Base-by-base conservation (phyloP, 306 rosid genomes). In the Begonia loranthoides region DNA sequence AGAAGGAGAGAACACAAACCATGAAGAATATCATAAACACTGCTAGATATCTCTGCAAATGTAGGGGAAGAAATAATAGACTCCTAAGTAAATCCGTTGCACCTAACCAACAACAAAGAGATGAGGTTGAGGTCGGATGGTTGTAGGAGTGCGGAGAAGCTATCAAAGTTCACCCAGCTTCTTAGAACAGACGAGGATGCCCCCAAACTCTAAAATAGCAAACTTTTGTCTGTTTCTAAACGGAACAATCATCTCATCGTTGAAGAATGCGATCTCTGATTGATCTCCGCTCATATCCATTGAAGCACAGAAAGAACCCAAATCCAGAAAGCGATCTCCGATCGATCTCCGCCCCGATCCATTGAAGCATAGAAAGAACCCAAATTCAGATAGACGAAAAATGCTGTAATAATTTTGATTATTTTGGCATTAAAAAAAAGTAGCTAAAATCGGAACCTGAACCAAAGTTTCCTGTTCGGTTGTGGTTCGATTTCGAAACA, bases 231-330 rank as follows among this genome's bases (percentile, higher is more conserved):
- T 87, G 17, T 70, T 0, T 49, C 87, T 79, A 55, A 78, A 74
- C 9, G 95, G 99, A 6, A 85, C 82, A 51, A 80, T 86, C 34
- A 95, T 90, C 58, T 90, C 99, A 11, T 82, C 69, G 58, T 90
- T 95, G 78, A 90, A 90, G 79, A 90, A 86, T 0, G 67, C 95
- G 9, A 90, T 90, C 49, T 90, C 94, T 0, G 78, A 80, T 8
- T 86, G 81, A 6, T 76, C 95, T 40, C 80, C 94, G 49, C 40
- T 45, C 39, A 59, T 58, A 58, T 40, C 73, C 95, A 70, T 78
- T 53, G 33, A 16, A 13, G 33, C 5, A n/a, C 1, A 34, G 6
- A n/a, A n/a, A n/a, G n/a, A n/a, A n/a, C n/a, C n/a, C n/a, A n/a
- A n/a, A n/a, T n/a, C n/a, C n/a, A n/a, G n/a, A n/a, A n/a, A n/a